phyloP scores from a whole-genome alignment of 1,284 basidiomycete species.

The Butyriboletus appendiculatus region DNA sequence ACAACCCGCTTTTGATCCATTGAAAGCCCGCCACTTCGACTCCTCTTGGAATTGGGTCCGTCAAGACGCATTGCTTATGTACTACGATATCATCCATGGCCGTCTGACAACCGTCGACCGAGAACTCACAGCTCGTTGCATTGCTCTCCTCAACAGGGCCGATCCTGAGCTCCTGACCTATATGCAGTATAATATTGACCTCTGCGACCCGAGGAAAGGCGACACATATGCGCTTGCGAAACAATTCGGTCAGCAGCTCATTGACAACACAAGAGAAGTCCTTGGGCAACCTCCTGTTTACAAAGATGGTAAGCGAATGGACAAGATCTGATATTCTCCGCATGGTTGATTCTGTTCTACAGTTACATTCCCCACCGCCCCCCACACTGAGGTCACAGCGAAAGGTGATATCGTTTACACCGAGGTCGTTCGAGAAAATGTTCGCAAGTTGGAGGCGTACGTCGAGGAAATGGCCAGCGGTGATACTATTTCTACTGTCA shows the following conservation, averaged over 20 bases:
- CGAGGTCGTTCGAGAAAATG: constrained; percentile 93
- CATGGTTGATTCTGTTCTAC: background rate
- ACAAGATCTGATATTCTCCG: background rate
- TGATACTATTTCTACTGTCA: constrained; percentile 82
- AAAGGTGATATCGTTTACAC: constrained; percentile 96
- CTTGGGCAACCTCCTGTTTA: constrained; percentile 84
- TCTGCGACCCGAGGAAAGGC: constrained; percentile 80
- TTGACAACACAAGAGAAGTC: constrained; percentile 91
- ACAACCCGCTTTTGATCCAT: constrained; percentile 88
- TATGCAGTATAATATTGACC: constrained; percentile 95
- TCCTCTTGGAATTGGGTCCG: constrained; percentile 99
- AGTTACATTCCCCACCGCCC: constrained; percentile 99
- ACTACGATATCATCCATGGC: constrained; percentile 97
- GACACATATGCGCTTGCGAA: constrained; percentile 94
- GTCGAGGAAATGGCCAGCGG: constrained; percentile 99
- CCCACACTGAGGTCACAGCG: constrained; percentile 89
- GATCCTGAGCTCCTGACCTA: constrained; percentile 89
- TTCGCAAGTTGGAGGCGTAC: constrained; percentile 97
- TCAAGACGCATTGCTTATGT: constrained; percentile 94
- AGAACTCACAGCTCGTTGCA: constrained; percentile 96
- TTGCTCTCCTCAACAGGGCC: constrained; percentile 96
- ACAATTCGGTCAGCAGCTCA: constrained; percentile 94
- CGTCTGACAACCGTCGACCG: constrained; percentile 90
- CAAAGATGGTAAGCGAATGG: constrained; percentile 78
- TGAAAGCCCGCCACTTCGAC: constrained; percentile 97